phyloP scores from a whole-genome alignment of 139 green algal genomes.

The Haematococcus sp. region DNA sequence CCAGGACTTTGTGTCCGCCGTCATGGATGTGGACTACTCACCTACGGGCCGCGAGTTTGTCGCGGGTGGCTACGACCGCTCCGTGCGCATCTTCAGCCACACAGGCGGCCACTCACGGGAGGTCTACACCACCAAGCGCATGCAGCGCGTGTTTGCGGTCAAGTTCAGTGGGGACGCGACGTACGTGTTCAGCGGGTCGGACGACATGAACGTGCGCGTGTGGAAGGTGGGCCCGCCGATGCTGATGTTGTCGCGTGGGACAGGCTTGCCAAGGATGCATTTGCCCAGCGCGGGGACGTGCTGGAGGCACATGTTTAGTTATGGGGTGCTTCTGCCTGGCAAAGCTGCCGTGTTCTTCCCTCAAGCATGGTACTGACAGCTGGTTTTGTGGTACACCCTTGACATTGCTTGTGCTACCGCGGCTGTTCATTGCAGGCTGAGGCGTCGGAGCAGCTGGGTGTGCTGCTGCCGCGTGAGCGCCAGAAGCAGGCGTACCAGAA shows the following conservation, averaged over 20 bases:
- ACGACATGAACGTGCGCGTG: slow-evolving; percentile 88
- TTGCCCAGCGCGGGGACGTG: neutral
- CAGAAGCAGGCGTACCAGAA: slow-evolving; percentile 80
- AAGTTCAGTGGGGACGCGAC: slow-evolving; percentile 87
- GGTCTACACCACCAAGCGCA: slow-evolving; percentile 95
- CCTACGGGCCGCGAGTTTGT: slow-evolving; percentile 98
- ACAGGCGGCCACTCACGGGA: slow-evolving; percentile 75
- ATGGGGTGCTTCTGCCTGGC: too few relatives aligned
- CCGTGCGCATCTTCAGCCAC: slow-evolving; percentile 89
- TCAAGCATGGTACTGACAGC: too few relatives aligned
- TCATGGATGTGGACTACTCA: slow-evolving; percentile 98
- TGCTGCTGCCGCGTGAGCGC: slow-evolving; percentile 83
- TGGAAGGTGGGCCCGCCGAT: slow-evolving; percentile 69
- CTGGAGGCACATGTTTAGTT: too few relatives aligned
- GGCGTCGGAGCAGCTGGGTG: slow-evolving; percentile 84
- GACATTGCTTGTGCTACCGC: too few relatives aligned
- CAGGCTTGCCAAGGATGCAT: neutral
- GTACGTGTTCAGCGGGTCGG: slow-evolving; percentile 91
- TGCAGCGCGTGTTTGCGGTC: slow-evolving; percentile 91
- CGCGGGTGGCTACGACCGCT: slow-evolving; percentile 90
- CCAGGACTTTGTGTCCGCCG: slow-evolving; percentile 87
- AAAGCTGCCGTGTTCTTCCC: too few relatives aligned
- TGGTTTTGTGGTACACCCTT: too few relatives aligned
- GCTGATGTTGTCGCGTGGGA: neutral
- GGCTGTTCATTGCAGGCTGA: slow-evolving; percentile 61